Percentiles rank a stretch among this genome's conserved stretches.
phyloP scores from a whole-genome alignment of 2,329 filamentous ascomycete species.

The Ceratocystis cacaofunesta region DNA sequence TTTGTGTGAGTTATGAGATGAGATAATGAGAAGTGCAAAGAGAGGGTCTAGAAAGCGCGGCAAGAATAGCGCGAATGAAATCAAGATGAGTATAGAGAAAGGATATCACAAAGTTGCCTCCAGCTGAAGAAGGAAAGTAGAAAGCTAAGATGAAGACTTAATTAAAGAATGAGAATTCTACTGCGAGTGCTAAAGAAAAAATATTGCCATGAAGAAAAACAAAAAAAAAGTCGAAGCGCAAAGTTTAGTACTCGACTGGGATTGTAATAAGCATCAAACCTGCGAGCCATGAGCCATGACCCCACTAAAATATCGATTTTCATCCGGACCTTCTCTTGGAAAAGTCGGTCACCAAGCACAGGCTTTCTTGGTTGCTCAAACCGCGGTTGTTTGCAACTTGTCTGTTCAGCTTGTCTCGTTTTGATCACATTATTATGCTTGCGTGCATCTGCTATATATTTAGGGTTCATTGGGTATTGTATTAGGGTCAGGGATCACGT shows the following conservation, averaged over 20 bases:
- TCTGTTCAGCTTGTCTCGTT: too few relatives aligned
- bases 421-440: too few relatives aligned
- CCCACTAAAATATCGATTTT: conserved; percentile 1
- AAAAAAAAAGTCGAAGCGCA: conserved; percentile 5
- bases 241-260: conserved; percentile 3
- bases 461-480: too few relatives aligned
- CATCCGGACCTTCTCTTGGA: not conserved
- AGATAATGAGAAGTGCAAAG: conserved; percentile 5
- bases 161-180: not conserved
- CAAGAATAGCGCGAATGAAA: not conserved
- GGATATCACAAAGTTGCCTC: not conserved
- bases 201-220: not conserved
- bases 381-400: too few relatives aligned
- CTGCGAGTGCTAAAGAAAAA: not conserved
- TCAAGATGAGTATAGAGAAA: not conserved
- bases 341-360: not conserved
- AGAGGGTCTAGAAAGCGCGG: not conserved
- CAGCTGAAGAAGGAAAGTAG: not conserved
- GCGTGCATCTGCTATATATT: too few relatives aligned
- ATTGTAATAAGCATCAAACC: not conserved
- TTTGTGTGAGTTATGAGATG: conserved; percentile 1
- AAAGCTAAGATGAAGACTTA: not conserved
- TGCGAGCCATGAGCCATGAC: not conserved
- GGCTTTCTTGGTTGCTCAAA: too few relatives aligned
- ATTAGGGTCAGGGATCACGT: too few relatives aligned